Evolutionary conservation across 2,329 filamentous ascomycete genomes (phyloP).

Genomic region (Keithomyces neogunnii): DNA sequence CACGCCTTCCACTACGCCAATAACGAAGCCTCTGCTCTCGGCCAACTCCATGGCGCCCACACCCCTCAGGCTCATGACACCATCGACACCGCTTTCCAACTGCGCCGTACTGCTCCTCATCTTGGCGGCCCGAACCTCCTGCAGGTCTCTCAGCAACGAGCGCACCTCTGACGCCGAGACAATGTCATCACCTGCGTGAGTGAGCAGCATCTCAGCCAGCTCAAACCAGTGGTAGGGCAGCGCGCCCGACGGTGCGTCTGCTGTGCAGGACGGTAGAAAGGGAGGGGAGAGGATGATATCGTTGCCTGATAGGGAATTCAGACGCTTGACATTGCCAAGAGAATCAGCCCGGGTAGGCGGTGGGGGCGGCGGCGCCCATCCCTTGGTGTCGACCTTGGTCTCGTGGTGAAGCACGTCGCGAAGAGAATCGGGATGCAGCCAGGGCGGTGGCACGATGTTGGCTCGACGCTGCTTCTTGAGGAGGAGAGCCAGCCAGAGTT

Average conservation of each 20-base stretch:
- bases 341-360: conserved; percentile 46
- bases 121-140: conserved; percentile 86
- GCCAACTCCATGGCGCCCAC: conserved; percentile 91
- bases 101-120: conserved; percentile 66
- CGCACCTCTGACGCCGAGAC: conserved; percentile 64
- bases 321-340: conserved; percentile 31
- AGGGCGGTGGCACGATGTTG: conserved; percentile 85
- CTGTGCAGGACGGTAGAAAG: conserved; percentile 69
- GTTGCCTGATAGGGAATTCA: conserved; percentile 15
- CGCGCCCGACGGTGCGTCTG: conserved; percentile 56
- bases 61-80: conserved; percentile 61
- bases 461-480: conserved; percentile 90
- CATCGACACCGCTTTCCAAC: conserved; percentile 61
- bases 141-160: conserved; percentile 67
- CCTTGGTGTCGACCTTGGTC: conserved; percentile 58
- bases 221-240: conserved; percentile 96
- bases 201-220: conserved; percentile 76
- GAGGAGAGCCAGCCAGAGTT: conserved; percentile 90
- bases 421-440: conserved; percentile 73
- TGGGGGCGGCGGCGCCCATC: conserved; percentile 71
- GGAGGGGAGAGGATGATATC: conserved; percentile 53
- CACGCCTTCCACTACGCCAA: conserved; percentile 79
- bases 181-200: conserved; percentile 78
- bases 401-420: conserved; percentile 73
- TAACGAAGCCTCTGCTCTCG: conserved; percentile 76